Conservation (phyloP, 2,329 filamentous ascomycete genomes). For the Colletotrichum echinochloae region DNA sequence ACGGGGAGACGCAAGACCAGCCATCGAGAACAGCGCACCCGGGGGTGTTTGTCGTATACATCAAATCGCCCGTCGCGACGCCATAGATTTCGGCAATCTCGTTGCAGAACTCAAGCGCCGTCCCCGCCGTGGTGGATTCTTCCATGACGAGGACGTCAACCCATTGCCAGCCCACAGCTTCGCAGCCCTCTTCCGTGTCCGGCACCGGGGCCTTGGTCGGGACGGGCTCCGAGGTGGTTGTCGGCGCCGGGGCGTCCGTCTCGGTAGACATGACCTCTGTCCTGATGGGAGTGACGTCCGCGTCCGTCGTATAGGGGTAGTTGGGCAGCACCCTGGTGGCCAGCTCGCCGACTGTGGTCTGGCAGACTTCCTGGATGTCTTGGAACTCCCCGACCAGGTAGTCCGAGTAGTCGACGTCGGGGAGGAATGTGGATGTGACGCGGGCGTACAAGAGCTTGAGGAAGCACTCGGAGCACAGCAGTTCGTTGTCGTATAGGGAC, state of each 20-base stretch:
- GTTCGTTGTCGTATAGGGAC: not conserved
- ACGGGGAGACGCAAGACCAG: not conserved
- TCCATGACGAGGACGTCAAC: conserved; percentile 2
- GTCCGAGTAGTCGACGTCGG: not conserved
- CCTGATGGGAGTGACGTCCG: conserved; percentile 8
- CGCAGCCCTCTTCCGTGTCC: conserved; percentile 7
- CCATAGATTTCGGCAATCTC: too few species aligned
- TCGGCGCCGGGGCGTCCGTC: conserved; percentile 4
- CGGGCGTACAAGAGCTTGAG: not conserved
- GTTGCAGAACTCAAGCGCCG: not conserved
- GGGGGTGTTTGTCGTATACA: not conserved
- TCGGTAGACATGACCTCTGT: conserved; percentile 6
- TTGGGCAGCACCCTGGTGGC: not conserved
- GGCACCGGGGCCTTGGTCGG: conserved; percentile 9
- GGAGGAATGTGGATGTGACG: not conserved
- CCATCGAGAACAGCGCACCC: conserved; percentile 3
- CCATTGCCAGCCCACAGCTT: conserved; percentile 6
- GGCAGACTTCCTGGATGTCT: not conserved
- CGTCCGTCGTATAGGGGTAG: not conserved
- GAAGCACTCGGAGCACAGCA: not conserved
- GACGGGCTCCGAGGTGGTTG: conserved; percentile 11
- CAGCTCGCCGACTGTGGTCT: not conserved
- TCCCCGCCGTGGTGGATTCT: conserved; percentile 1
- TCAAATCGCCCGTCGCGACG: too few species aligned
- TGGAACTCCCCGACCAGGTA: not conserved